A percentile compares a stretch with the other conserved stretches of the same genome.
Evolutionary conservation across 257 asterid species (phyloP).

Genomic region (Capsicum baccatum): DNA sequence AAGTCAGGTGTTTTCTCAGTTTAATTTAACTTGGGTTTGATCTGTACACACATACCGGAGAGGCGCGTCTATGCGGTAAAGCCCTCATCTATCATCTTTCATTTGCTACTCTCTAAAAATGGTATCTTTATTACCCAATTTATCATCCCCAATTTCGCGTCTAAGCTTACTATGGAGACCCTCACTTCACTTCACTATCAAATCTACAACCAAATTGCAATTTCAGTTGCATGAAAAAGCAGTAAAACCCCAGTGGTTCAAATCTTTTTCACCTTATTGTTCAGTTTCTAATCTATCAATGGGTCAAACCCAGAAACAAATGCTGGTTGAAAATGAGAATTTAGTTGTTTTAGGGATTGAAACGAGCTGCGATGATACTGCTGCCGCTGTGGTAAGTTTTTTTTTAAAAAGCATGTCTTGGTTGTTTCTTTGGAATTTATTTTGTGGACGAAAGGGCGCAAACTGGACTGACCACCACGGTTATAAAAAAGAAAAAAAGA

Average conservation of each 20-base stretch:
- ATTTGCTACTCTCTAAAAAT: conserved; percentile 31
- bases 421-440: background rate
- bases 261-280: conserved; percentile 35
- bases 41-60: no score
- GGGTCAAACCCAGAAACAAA: conserved; percentile 27
- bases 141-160: conserved; percentile 56
- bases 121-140: conserved; percentile 51
- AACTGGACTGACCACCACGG: no score
- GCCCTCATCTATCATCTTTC: background rate
- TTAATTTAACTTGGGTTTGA: no score
- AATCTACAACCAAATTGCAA: conserved; percentile 31
- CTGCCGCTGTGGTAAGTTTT: conserved; percentile 88
- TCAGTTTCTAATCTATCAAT: conserved; percentile 15
- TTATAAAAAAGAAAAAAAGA: no score
- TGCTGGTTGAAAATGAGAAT: conserved; percentile 43
- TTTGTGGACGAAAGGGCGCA: background rate
- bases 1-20: no score
- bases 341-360: conserved; percentile 85
- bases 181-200: conserved; percentile 42
- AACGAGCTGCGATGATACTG: conserved; percentile 97
- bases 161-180: conserved; percentile 43
- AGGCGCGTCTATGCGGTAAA: background rate
- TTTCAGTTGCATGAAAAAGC: conserved; percentile 27
- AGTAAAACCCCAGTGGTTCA: conserved; percentile 25
- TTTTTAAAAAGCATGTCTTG: background rate